Evolutionary conservation across 1,284 basidiomycete species (phyloP).

Genomic region (Pseudozyma pruni): DNA sequence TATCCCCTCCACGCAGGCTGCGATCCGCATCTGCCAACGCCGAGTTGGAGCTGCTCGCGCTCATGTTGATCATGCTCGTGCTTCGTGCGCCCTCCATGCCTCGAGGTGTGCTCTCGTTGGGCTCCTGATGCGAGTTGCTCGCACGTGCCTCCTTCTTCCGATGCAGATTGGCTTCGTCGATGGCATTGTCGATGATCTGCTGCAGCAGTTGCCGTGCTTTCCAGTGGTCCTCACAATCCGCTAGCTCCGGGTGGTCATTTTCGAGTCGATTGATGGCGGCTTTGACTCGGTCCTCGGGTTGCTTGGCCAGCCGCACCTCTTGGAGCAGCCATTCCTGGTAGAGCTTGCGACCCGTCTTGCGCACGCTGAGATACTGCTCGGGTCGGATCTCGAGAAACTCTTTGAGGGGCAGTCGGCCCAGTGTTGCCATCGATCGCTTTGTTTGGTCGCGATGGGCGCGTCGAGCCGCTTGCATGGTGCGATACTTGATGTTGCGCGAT

Average conservation of each 20-base stretch:
- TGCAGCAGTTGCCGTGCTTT: slow-evolving; percentile 53
- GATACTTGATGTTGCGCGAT: slow-evolving; percentile 40
- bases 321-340: slow-evolving; percentile 56
- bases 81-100: slow-evolving; percentile 18
- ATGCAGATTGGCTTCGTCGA: slow-evolving; percentile 55
- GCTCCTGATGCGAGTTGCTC: slow-evolving; percentile 32
- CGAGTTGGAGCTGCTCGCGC: slow-evolving; percentile 31
- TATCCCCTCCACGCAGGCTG: slow-evolving; percentile 16
- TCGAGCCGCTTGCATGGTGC: slow-evolving; percentile 47
- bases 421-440: slow-evolving; percentile 51
- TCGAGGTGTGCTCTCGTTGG: slow-evolving; percentile 26
- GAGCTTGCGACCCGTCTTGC: slow-evolving; percentile 49
- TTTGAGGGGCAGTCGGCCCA: slow-evolving; percentile 53
- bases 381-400: slow-evolving; percentile 55
- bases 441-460: slow-evolving; percentile 44
- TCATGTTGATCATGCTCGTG: slow-evolving; percentile 28
- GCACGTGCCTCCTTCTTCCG: slow-evolving; percentile 44
- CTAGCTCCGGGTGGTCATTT: slow-evolving; percentile 43
- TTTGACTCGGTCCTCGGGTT: slow-evolving; percentile 49
- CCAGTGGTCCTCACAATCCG: slow-evolving; percentile 56
- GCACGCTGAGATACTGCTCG: slow-evolving; percentile 50
- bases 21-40: slow-evolving; percentile 36
- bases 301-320: slow-evolving; percentile 55
- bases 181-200: slow-evolving; percentile 59
- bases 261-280: slow-evolving; percentile 52